phyloP scores from a whole-genome alignment of 2,329 filamentous ascomycete species.

The Penicillium sp. region DNA sequence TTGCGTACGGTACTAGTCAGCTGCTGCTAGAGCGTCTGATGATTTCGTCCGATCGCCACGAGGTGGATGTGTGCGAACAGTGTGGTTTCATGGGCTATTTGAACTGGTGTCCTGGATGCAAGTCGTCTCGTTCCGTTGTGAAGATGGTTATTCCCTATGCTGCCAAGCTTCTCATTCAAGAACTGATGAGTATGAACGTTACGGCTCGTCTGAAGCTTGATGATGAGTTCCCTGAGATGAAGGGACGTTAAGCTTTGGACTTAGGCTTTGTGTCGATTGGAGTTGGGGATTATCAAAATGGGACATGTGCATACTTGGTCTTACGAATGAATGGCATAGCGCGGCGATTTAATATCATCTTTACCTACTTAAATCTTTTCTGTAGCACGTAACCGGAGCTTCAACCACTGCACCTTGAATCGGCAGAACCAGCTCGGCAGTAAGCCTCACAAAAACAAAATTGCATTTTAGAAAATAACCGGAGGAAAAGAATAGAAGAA shows the following conservation, averaged over 20 bases:
- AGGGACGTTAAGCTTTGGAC: slow-evolving; percentile 29
- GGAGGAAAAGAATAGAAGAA: background rate
- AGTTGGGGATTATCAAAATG: slow-evolving; percentile 15
- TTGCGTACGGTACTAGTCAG: slow-evolving; percentile 93
- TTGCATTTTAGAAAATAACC: background rate
- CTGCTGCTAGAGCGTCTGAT: slow-evolving; percentile 89
- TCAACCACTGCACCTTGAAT: background rate
- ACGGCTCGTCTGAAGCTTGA: slow-evolving; percentile 84
- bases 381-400: background rate
- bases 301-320: slow-evolving; percentile 17
- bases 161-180: slow-evolving; percentile 92
- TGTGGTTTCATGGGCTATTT: slow-evolving; percentile 96
- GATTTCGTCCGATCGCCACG: slow-evolving; percentile 86
- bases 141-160: slow-evolving; percentile 98
- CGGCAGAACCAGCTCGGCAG: background rate
- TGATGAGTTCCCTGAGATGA: slow-evolving; percentile 76
- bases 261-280: background rate
- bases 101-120: slow-evolving; percentile 91
- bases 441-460: background rate
- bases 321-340: slow-evolving; percentile 27
- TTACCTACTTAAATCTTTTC: background rate
- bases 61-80: slow-evolving; percentile 88
- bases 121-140: slow-evolving; percentile 77
- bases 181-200: slow-evolving; percentile 98
- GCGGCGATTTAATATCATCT: slow-evolving; percentile 23